Base-by-base conservation (phyloP, 208 protist species). In the Novymonas esmeraldas region DNA sequence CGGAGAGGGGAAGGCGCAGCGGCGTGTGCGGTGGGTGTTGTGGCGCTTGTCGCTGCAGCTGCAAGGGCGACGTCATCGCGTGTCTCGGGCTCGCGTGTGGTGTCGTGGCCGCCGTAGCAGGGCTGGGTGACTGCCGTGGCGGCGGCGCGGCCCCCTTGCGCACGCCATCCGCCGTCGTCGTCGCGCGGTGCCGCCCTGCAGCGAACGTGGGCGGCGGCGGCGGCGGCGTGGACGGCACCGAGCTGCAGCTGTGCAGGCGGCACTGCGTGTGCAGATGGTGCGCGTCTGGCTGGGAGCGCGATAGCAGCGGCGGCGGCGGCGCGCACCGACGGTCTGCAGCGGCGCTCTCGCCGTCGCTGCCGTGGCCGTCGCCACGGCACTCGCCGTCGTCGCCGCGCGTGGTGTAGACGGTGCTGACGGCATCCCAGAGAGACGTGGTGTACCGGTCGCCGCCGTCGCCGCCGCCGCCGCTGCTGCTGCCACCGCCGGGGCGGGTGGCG, bases 381-480 rank as follows among this genome's bases (percentile, higher is more conserved):
- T 48, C 22, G 34, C 11, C 24, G 24, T 34, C 49, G 56, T 50
- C 51, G 29, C 41, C 48, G 26, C 58, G 66, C 11, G 65, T 29
- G 20, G 56, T 46, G 58, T 73, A 73, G 2, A 73, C 61, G 2
- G 49, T 60, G 0, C 39, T 50, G 33, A 60, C 44, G 6, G 66
- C 66, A 6, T 65, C 50, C 28, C 41, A 28, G 7, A 73, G 66
- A 2, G 49, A 49, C 14, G 24, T 57, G 5, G 24, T 38, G 50
- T 73, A 26, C 20, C 26, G 39, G 1, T 42, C 33, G 18, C 20
- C 51, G 22, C 3, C 18, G 20, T 51, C 6, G 24, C 38, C 38
- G 16, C 24, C 34, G 56, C 39, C n/a, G 52, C 26, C n/a, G 34
- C 26, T 36, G 42, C 9, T 56, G 3, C 57, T 60, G 42, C 13